Conservation (phyloP, 805 yeast genomes). For the Ogataea ganodermae region DNA sequence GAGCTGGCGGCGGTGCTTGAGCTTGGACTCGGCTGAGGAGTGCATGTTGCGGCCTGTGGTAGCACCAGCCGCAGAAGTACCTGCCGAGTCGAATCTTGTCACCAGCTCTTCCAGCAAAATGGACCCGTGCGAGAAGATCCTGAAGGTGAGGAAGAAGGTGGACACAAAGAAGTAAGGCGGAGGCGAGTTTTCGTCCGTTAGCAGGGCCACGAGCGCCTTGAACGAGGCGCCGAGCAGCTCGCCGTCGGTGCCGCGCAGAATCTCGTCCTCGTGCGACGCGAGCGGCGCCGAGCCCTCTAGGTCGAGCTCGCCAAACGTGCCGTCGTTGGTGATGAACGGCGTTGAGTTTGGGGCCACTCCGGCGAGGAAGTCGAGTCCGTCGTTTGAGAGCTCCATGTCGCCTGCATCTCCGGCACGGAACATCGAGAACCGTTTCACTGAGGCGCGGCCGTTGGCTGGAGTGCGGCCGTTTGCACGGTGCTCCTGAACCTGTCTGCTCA, state of each 20-base stretch:
- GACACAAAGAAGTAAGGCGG: slow-evolving; percentile 71
- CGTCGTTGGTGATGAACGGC: slow-evolving; percentile 32
- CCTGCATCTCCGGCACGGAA: slow-evolving; percentile 54
- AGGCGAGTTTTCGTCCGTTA: slow-evolving; percentile 64
- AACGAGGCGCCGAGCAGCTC: slow-evolving; percentile 69
- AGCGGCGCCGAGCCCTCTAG: slow-evolving; percentile 6
- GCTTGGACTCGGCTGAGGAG: slow-evolving; percentile 43
- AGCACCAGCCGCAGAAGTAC: slow-evolving; percentile 10
- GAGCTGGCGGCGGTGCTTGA: slow-evolving; percentile 63
- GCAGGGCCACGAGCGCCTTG: slow-evolving; percentile 61
- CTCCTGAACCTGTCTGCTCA: slow-evolving; percentile 31
- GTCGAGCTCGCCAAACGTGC: slow-evolving; percentile 23
- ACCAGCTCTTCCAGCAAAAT: slow-evolving; percentile 71
- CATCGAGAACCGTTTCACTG: slow-evolving; percentile 48
- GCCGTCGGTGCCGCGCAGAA: slow-evolving; percentile 52
- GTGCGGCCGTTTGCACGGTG: slow-evolving; percentile 10
- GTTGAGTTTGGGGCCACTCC: slow-evolving; percentile 30
- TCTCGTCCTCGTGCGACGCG: slow-evolving; percentile 41
- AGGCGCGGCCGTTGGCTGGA: background rate
- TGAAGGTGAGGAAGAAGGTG: slow-evolving; percentile 75
- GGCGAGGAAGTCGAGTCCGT: slow-evolving; percentile 47
- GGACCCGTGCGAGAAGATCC: slow-evolving; percentile 66
- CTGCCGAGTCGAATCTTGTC: slow-evolving; percentile 56
- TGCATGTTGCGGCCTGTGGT: slow-evolving; percentile 32
- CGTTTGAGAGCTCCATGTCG: slow-evolving; percentile 46